Evolutionary conservation across 495 filamentous ascomycete genomes (phyloP).

Genomic region (Daldinia concentrica): DNA sequence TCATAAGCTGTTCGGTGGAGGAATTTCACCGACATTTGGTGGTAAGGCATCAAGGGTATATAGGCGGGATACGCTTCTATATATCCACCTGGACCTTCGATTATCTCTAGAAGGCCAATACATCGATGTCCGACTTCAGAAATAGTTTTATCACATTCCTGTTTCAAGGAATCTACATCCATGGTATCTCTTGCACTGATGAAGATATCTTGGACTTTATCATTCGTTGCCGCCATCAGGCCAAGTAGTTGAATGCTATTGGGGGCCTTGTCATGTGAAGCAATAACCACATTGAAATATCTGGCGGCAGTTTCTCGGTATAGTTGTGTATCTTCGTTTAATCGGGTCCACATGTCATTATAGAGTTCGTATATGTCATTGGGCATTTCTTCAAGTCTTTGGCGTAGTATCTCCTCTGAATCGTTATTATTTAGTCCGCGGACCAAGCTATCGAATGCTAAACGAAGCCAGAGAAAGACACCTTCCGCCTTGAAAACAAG

Average conservation of each 20-base stretch:
- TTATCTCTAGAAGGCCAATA: background rate
- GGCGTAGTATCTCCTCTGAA: background rate
- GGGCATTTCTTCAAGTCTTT: background rate
- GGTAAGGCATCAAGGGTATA: background rate
- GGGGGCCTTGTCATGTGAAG: background rate
- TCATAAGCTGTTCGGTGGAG: background rate
- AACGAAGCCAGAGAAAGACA: background rate
- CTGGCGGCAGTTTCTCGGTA: background rate
- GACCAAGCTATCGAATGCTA: background rate
- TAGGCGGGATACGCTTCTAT: too few species aligned
- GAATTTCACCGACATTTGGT: background rate
- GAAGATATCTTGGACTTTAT: background rate
- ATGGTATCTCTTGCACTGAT: background rate
- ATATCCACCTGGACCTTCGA: too few species aligned
- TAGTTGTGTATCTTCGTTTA: background rate
- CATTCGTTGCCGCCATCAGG: background rate
- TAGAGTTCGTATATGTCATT: background rate
- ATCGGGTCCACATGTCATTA: background rate
- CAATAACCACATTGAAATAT: background rate
- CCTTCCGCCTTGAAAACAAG: background rate
- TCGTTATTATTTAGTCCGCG: background rate
- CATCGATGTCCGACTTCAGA: background rate
- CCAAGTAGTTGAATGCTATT: background rate
- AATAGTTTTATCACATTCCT: background rate
- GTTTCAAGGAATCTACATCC: background rate